Conservation (phyloP, 192 early-diverging fungal genomes). For the Umbelopsis ramanniana region DNA sequence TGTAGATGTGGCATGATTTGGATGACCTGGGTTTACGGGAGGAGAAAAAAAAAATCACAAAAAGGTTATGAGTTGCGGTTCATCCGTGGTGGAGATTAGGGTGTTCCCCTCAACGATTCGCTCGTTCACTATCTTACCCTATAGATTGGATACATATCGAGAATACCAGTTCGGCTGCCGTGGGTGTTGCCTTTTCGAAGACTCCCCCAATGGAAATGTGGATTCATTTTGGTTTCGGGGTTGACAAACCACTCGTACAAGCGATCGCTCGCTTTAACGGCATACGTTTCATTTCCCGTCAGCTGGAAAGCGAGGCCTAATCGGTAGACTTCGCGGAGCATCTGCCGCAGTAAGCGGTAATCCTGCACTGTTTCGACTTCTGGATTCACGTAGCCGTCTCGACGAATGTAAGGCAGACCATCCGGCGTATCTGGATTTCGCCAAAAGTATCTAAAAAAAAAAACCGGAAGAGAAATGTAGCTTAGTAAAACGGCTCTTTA, state of each 20-base stretch:
- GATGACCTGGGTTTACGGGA: slow-evolving; percentile 26
- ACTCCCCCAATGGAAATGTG: slow-evolving; percentile 59
- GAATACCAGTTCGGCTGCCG: slow-evolving; percentile 45
- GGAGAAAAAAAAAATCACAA: background rate
- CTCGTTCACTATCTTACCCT: no score
- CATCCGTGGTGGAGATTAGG: no score
- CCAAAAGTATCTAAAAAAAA: slow-evolving; percentile 52
- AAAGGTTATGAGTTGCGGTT: no score
- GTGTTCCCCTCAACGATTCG: no score
- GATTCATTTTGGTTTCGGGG: slow-evolving; percentile 62
- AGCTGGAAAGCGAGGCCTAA: slow-evolving; percentile 58
- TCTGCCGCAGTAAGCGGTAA: slow-evolving; percentile 37
- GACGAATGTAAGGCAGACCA: slow-evolving; percentile 56
- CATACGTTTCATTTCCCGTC: slow-evolving; percentile 51
- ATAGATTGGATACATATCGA: slow-evolving; percentile 48
- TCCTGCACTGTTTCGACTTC: slow-evolving; percentile 52
- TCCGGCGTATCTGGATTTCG: slow-evolving; percentile 42
- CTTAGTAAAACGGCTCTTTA: background rate
- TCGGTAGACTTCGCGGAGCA: slow-evolving; percentile 48
- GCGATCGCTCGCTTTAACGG: slow-evolving; percentile 42
- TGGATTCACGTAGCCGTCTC: slow-evolving; percentile 56
- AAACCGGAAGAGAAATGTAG: background rate
- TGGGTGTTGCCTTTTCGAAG: slow-evolving; percentile 46
- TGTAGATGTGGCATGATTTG: slow-evolving; percentile 46
- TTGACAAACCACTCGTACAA: slow-evolving; percentile 63